Evolutionary conservation across 2,329 filamentous ascomycete species (phyloP).

Genomic region (Aspergillus awamori): DNA sequence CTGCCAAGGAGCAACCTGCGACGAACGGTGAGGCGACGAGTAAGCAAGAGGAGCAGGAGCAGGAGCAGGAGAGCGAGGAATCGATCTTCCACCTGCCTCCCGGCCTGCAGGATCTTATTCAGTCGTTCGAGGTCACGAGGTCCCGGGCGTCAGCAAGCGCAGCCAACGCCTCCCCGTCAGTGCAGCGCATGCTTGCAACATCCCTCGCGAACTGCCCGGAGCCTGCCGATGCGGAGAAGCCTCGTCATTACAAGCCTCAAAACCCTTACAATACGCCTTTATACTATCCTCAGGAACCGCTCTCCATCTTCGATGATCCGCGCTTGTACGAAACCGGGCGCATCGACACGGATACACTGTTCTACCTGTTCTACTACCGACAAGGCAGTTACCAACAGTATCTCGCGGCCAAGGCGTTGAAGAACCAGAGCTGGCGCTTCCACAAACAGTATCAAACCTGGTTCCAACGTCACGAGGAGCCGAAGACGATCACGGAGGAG

Average conservation of each 20-base stretch:
- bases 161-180: slow-evolving; percentile 63
- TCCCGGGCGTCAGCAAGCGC: slow-evolving; percentile 57
- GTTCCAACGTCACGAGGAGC: slow-evolving; percentile 98
- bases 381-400: slow-evolving; percentile 96
- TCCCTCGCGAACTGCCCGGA: slow-evolving; percentile 77
- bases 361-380: slow-evolving; percentile 99
- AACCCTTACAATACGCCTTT: slow-evolving; percentile 75
- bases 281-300: slow-evolving; percentile 90
- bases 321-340: slow-evolving; percentile 72
- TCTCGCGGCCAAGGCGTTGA: slow-evolving; percentile 91
- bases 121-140: slow-evolving; percentile 85
- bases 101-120: slow-evolving; percentile 83
- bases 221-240: slow-evolving; percentile 75
- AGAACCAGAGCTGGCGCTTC: slow-evolving; percentile 98
- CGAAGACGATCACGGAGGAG: slow-evolving; percentile 97
- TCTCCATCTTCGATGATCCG: slow-evolving; percentile 88
- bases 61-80: slow-evolving; percentile 60
- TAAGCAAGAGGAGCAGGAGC: slow-evolving; percentile 53
- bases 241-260: slow-evolving; percentile 81
- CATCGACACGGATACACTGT: slow-evolving; percentile 93
- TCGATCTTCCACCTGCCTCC: slow-evolving; percentile 91
- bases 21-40: slow-evolving; percentile 52
- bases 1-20: slow-evolving; percentile 42
- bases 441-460: slow-evolving; percentile 99
- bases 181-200: slow-evolving; percentile 72